Percentiles rank a stretch among this genome's conserved stretches.
These are phyloP conservation scores for Fraxinus excelsior DNA, from an alignment of 257 asterid genomes.

Conservation along the genomic window DNA sequence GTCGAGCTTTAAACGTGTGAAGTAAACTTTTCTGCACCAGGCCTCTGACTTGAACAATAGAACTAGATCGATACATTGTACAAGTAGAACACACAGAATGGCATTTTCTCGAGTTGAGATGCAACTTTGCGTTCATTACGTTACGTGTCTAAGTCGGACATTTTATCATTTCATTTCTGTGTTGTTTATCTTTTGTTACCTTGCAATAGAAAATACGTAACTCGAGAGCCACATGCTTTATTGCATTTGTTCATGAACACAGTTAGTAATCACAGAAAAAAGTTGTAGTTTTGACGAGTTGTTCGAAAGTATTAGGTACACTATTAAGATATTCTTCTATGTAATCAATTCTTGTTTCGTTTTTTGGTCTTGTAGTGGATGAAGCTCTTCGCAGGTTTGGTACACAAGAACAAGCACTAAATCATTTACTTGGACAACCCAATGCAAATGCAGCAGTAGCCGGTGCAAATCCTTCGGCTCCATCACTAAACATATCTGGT, in stretches of 20 bases:
- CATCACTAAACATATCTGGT: not conserved
- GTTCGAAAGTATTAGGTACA: not conserved
- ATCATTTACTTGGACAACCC: constrained; percentile 45
- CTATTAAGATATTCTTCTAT: not conserved
- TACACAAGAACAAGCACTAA: constrained; percentile 50
- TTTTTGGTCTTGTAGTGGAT: constrained; percentile 42
- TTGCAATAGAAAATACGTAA: not conserved
- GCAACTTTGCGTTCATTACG: not conserved
- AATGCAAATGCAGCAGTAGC: constrained; percentile 25
- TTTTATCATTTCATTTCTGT: not conserved
- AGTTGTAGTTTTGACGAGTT: not conserved
- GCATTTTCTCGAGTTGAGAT: not conserved
- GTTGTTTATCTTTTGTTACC: not conserved
- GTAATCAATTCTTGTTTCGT: not conserved
- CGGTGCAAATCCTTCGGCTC: constrained; percentile 12
- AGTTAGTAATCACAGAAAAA: not conserved
- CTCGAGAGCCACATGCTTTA: not conserved
- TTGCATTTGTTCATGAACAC: not conserved
- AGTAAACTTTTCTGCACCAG: not conserved
- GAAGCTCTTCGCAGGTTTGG: constrained; percentile 55
- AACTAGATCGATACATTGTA: not conserved
- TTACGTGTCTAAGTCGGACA: too few relatives aligned
- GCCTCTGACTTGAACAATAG: not conserved
- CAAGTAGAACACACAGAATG: not conserved
- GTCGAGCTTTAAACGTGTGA: not conserved